Conservation (phyloP, 2,329 filamentous ascomycete genomes). For the Neospermospora avenae region DNA sequence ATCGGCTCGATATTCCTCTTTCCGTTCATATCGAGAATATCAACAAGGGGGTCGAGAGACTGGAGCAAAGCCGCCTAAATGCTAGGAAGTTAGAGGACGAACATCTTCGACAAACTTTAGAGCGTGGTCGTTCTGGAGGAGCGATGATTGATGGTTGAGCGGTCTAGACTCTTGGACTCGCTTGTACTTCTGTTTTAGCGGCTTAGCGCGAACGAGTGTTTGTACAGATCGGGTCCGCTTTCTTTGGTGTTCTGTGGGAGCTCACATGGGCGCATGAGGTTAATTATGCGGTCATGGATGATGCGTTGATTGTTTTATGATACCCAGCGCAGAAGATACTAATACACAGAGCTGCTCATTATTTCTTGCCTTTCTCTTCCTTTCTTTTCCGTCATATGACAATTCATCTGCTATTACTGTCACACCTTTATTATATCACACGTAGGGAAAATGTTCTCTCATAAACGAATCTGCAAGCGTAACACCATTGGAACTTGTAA, state of each 20-base stretch:
- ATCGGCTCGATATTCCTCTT: conserved; percentile 55
- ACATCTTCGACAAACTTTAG: conserved; percentile 49
- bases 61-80: conserved; percentile 61
- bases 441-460: not conserved
- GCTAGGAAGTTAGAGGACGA: conserved; percentile 58
- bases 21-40: conserved; percentile 75
- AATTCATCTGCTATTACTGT: not conserved
- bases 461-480: not conserved
- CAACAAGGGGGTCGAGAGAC: conserved; percentile 65
- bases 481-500: not conserved
- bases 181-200: not conserved
- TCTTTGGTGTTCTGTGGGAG: not conserved
- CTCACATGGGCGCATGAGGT: conserved; percentile 1
- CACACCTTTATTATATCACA: not conserved
- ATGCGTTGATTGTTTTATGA: not conserved
- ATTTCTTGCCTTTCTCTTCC: not conserved
- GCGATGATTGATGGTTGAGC: conserved; percentile 28
- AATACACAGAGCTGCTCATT: not conserved
- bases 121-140: conserved; percentile 42
- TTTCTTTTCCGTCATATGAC: not conserved
- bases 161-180: not conserved
- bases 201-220: not conserved
- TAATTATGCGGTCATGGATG: not conserved
- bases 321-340: not conserved
- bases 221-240: not conserved